Evolutionary conservation across 805 yeast genomes (phyloP), one percentile per base, ranked within the genome.

Genomic region (Ogataea parapolymorpha): DNA sequence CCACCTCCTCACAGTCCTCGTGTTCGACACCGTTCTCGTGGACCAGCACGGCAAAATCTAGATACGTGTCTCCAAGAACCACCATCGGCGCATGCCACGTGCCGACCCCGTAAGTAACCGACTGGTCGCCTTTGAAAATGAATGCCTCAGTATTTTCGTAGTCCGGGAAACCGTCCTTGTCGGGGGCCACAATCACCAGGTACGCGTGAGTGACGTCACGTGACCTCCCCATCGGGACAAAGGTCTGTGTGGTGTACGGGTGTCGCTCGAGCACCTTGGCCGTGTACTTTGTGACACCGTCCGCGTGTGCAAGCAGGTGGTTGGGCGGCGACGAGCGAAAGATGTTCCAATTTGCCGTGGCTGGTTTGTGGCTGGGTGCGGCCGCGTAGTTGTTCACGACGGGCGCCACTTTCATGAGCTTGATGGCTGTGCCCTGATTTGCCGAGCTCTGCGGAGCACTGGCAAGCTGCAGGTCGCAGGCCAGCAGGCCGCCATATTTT

Each of bases 11-110:
- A 54, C 93, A 83, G 54, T 89, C 95, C 50, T 85, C 95, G 2
- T 76, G 75, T 1, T 80, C 70, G 5, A 85, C 80, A 1, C 87
- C 91, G 49, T 85, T 86, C 54, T 90, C 97, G 57, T 84, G 84
- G 24, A 87, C 82, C 39, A 89, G 66, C n/a, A 91, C 97, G 2
- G 87, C 90, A 65, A 90, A 91, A 56, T 91, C 96, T 11, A 82
- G 65, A 26, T 54, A 46, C 4, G 37, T 46, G 4, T 67, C 66
- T 25, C 80, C 82, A 8, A 88, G 61, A 2, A 87, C 91, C 16
- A 91, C 82, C 98, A 90, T 90, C 3, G 98, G 97, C 0, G 97
- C 95, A 59, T 90, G 98, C 98, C 98, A 90, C 4, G 82, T 77
- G 1, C 84, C 87, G 10, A 74, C 77, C 0, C 89, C 95, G 59